Base-by-base conservation (phyloP, 371 early-diverging fungal genomes). In the Apophysomyces elegans region DNA sequence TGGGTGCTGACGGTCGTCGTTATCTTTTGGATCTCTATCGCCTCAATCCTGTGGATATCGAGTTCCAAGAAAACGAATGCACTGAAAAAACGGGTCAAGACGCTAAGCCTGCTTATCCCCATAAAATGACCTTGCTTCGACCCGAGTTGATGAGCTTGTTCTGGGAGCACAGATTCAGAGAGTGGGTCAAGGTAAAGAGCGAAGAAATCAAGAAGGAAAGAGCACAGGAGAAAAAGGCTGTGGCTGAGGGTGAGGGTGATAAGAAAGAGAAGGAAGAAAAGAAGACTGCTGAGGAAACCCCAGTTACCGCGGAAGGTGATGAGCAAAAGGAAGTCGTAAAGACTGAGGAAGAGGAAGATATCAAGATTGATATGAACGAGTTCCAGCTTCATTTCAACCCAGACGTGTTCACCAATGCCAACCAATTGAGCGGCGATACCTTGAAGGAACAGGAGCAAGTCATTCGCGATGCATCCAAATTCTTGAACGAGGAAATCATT, bases 21-120 rank as follows among this genome's bases (percentile, higher is more conserved):
- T 98, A 98, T 75, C 71, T 98, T 50, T 78, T 98, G 71, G 98
- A 98, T 79, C 84, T 96, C 56, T 95, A 91, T 79, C 90, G 98
- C 57, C 71, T 96, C 56, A 90, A 89, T 39, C 97, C 98, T 18
- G 90, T 94, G 39, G 98, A 98, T 78, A 85, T 94, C 62, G 89
- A 86, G 68, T 98, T 97, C 75, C 81, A 91, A 67, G 95, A 96
- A 63, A 72, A 76, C 14, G 90, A 91, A 65, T 85, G 91, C 65
- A 73, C 74, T 35, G 82, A 75, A 37, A 80, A 78, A 54, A 70
- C 75, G 21, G 72, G 65, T 37, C 35, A 50, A 5, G 54, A 50
- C 21, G 64, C 39, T 38, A 64, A 58, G 67, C 88, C 89, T n/a
- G 85, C 82, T 21, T 98, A 98, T 74, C 97, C 96, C 14, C 98